Percentiles rank a stretch among this genome's conserved stretches.
These are phyloP conservation scores for Pseudogymnoascus sp. DNA, from an alignment of 2,329 filamentous ascomycete species.

Conservation along the genomic window DNA sequence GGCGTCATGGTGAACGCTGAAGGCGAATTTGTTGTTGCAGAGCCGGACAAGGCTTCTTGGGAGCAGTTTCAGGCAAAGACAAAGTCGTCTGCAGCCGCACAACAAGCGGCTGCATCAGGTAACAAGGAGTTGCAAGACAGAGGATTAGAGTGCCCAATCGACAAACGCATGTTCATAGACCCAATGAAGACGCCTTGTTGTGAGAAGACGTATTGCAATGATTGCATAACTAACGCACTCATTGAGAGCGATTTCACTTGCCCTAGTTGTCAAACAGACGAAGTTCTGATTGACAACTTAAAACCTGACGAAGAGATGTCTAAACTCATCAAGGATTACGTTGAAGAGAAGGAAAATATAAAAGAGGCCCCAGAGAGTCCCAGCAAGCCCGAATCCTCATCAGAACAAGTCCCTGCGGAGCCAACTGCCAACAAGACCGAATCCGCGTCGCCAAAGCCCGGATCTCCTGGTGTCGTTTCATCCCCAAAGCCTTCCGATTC, in stretches of 20 bases:
- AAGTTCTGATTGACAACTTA: conserved; percentile 88
- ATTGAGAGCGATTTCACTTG: conserved; percentile 98
- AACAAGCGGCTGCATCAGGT: conserved; percentile 67
- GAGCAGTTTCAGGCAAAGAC: conserved; percentile 93
- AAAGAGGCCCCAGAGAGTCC: conserved; percentile 31
- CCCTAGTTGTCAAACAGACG: conserved; percentile 82
- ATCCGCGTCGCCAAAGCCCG: conserved; percentile 24
- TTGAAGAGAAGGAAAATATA: conserved; percentile 47
- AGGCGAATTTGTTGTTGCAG: conserved; percentile 93
- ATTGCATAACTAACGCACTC: conserved; percentile 98
- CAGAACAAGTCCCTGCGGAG: conserved; percentile 26
- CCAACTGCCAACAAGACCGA: conserved; percentile 30
- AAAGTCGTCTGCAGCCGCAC: conserved; percentile 74
- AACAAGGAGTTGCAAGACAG: conserved; percentile 83
- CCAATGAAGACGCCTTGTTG: conserved; percentile 99
- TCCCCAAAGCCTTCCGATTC: conserved; percentile 28
- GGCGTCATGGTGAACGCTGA: conserved; percentile 97
- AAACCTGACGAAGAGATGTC: conserved; percentile 71
- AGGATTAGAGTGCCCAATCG: conserved; percentile 87
- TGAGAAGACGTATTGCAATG: conserved; percentile 96
- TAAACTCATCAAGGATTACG: conserved; percentile 69
- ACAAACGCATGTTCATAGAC: conserved; percentile 96
- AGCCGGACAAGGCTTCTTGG: conserved; percentile 93
- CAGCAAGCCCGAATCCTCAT: conserved; percentile 20
- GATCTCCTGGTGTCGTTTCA: conserved; percentile 22